Conservation (phyloP, 495 filamentous ascomycete genomes). For the Penicillium antarcticum region DNA sequence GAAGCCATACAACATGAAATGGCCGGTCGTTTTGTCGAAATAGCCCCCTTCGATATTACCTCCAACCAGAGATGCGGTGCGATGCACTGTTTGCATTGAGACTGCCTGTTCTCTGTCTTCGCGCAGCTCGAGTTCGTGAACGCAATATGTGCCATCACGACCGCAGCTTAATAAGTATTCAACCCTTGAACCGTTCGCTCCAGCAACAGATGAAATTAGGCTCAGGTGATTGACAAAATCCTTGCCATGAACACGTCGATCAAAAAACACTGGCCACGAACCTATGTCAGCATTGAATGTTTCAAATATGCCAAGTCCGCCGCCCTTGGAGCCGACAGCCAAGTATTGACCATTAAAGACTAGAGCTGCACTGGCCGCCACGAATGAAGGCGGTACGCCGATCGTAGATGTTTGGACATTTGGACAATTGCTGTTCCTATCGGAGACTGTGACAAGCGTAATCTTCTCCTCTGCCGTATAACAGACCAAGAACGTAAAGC, state of each 20-base stretch:
- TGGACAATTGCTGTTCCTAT: conserved; percentile 11
- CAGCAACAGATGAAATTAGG: conserved; percentile 18
- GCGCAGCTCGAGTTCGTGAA: conserved; percentile 37
- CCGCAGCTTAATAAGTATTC: conserved; percentile 58
- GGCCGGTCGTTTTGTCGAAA: conserved; percentile 39
- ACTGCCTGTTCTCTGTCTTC: conserved; percentile 6
- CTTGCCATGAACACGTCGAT: conserved; percentile 45
- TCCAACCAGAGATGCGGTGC: conserved; percentile 57
- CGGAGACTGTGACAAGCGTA: conserved; percentile 27
- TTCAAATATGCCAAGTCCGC: conserved; percentile 55
- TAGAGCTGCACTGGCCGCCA: conserved; percentile 35
- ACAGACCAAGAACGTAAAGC: conserved; percentile 28
- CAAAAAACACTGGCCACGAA: conserved; percentile 21
- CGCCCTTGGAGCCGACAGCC: conserved; percentile 67
- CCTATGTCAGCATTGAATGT: conserved; percentile 12
- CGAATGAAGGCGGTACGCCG: conserved; percentile 31
- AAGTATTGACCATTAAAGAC: conserved; percentile 41
- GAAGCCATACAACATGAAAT: conserved; percentile 79
- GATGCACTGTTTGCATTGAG: conserved; percentile 45
- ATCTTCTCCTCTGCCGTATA: conserved; percentile 26
- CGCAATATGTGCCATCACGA: conserved; percentile 69
- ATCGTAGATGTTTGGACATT: conserved; percentile 20
- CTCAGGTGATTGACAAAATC: conserved; percentile 71
- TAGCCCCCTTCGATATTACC: conserved; percentile 67
- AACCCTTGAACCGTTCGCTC: conserved; percentile 5